Conservation (phyloP, 257 asterid genomes). For the Fraxinus pennsylvanica region DNA sequence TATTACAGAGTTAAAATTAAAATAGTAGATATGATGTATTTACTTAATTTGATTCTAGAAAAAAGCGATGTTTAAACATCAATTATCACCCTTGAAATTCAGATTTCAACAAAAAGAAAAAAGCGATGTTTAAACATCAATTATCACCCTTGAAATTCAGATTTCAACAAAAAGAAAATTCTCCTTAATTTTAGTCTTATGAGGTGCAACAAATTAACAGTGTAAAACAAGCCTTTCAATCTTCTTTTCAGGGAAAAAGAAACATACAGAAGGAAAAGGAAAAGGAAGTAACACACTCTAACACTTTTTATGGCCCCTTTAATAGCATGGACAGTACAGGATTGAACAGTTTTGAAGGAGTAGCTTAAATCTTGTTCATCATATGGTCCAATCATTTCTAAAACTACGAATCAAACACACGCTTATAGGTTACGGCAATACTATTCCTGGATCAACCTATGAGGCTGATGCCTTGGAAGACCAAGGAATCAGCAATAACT, state of each 20-base stretch:
- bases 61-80: not conserved
- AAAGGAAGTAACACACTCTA: slow-evolving; percentile 9
- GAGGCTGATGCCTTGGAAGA: slow-evolving; percentile 68
- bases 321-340: not conserved
- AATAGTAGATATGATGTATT: not conserved
- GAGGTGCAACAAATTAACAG: slow-evolving; percentile 13
- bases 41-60: not conserved
- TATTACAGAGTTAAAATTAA: not conserved
- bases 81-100: not conserved
- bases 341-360: not conserved
- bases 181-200: not conserved
- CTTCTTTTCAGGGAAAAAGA: not conserved
- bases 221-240: slow-evolving; percentile 22
- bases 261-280: not conserved
- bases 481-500: slow-evolving; percentile 64
- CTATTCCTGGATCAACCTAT: slow-evolving; percentile 34
- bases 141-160: not conserved
- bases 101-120: not conserved
- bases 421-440: not conserved
- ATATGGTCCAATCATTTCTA: not conserved
- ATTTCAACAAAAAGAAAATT: not conserved
- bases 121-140: not conserved
- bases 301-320: not conserved
- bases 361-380: not conserved
- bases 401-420: not conserved